Base-by-base conservation (phyloP, 306 rosid genomes). In the Carpinus viminea region DNA sequence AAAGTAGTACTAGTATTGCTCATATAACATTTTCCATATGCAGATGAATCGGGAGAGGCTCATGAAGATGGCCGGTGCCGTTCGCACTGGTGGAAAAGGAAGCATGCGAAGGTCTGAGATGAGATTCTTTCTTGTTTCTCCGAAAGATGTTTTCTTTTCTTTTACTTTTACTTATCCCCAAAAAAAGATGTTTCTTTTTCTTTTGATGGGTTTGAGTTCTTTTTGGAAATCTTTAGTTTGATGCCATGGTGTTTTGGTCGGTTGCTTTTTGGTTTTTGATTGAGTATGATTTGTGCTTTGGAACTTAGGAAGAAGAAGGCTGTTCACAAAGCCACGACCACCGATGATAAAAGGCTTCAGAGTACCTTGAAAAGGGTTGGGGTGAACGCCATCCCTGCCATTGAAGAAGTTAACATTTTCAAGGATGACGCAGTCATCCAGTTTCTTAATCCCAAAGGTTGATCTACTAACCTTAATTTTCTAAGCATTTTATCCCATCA, bases 71-170 rank as follows among this genome's bases (percentile, higher is more conserved):
- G 89, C 91, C 5, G 83, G 91, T 88, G 91, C 91, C 0, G 91
- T 88, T 36, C 91, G 91, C 77, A 88, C 91, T 34, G 91, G 91
- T 79, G 91, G 91, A 75, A 88, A 88, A 65, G 91, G 91, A 71
- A 88, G 91, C 77, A 38, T 88, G 81, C 83, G 91, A 74, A 88
- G 91, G 91, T 88, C 28, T 12, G 75, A 18, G 20, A 17, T 4
- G 8, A 5, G n/a, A 26, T 68, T 38, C 51, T 68, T 36, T 68
- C 72, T 38, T 2, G 15, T 18, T 17, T 13, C 24, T 16, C 2
- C 26, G 3, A 10, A 68, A 68, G 41, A 41, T 68, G 8, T 16
- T 0, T 3, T 1, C 18, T 18, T 41, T 31, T 11, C n/a, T n/a
- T n/a, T n/a, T n/a, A n/a, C n/a, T n/a, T n/a, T n/a, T n/a, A n/a